These are phyloP conservation scores for Cercophora samala DNA, from an alignment of 495 filamentous ascomycete genomes.

Conservation along the genomic window DNA sequence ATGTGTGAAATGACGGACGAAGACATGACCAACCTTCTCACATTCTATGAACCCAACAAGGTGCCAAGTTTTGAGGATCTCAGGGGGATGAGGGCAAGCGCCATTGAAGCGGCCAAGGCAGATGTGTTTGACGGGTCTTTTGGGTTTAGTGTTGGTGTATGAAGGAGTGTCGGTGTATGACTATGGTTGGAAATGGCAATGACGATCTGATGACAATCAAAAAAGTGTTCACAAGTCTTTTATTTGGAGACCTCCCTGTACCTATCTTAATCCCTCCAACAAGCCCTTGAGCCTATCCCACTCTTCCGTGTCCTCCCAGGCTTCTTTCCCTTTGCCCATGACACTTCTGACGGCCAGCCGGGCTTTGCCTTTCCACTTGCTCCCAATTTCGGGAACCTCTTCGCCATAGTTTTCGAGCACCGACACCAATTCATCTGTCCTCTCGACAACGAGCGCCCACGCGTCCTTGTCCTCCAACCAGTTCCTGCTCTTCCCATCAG, in stretches of 20 bases:
- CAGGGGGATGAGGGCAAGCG: constrained; percentile 47
- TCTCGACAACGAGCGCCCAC: constrained; percentile 61
- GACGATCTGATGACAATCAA: too few species aligned
- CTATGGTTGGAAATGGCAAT: background rate
- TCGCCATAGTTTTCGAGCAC: constrained; percentile 63
- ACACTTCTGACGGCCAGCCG: constrained; percentile 76
- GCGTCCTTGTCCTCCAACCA: constrained; percentile 46
- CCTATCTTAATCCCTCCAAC: constrained; percentile 56
- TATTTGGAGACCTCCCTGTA: background rate
- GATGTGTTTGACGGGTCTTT: constrained; percentile 58
- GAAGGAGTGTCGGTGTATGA: constrained; percentile 46
- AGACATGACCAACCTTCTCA: constrained; percentile 76
- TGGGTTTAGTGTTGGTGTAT: constrained; percentile 55
- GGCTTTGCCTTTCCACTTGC: constrained; percentile 83
- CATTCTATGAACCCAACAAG: constrained; percentile 58
- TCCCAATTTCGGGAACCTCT: constrained; percentile 50
- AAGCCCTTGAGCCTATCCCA: constrained; percentile 62
- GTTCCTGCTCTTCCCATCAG: constrained; percentile 33
- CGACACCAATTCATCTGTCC: constrained; percentile 62
- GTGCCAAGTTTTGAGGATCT: constrained; percentile 50
- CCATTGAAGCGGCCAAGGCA: constrained; percentile 42
- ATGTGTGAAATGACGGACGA: constrained; percentile 78
- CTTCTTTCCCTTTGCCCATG: constrained; percentile 74
- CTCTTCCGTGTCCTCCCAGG: constrained; percentile 72
- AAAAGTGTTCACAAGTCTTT: too few species aligned